Conservation (phyloP, 1,139 yeast species). For the Casaregolazyma suthepensis region DNA sequence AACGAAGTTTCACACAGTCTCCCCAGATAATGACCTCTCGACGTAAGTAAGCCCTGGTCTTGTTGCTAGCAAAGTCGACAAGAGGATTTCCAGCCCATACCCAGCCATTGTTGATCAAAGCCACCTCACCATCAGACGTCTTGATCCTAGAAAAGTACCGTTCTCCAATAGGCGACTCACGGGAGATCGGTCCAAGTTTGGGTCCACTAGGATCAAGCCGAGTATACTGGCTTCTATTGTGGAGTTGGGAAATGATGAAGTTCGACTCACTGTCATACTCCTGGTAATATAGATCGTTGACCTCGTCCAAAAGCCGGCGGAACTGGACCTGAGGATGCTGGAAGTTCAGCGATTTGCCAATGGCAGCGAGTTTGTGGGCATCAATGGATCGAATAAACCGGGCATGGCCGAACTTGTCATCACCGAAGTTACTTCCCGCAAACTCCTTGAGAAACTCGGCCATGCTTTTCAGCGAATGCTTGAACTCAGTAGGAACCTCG, state of each 20-base stretch:
- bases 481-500: conserved; percentile 40
- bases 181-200: conserved; percentile 55
- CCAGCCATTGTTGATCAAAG: conserved; percentile 96
- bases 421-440: conserved; percentile 33
- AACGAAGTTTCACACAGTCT: conserved; percentile 89
- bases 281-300: conserved; percentile 68
- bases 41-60: conserved; percentile 75
- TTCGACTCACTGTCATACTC: conserved; percentile 67
- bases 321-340: conserved; percentile 39
- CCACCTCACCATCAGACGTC: conserved; percentile 38
- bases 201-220: conserved; percentile 81
- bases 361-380: conserved; percentile 43
- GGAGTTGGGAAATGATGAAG: conserved; percentile 60
- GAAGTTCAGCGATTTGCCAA: conserved; percentile 36
- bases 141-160: conserved; percentile 77
- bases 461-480: conserved; percentile 35
- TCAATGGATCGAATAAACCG: conserved; percentile 54
- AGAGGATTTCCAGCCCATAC: conserved; percentile 96
- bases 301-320: conserved; percentile 57
- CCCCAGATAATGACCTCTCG: conserved; percentile 98
- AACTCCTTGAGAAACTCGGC: conserved; percentile 47
- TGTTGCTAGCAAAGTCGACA: conserved; percentile 80
- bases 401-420: conserved; percentile 39
- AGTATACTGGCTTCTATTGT: conserved; percentile 67
- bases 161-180: conserved; percentile 62